Percentiles rank a stretch among this genome's conserved stretches.
phyloP scores from a whole-genome alignment of 768 basidiomycete genomes.

The Sporobolomyces phaffii region DNA sequence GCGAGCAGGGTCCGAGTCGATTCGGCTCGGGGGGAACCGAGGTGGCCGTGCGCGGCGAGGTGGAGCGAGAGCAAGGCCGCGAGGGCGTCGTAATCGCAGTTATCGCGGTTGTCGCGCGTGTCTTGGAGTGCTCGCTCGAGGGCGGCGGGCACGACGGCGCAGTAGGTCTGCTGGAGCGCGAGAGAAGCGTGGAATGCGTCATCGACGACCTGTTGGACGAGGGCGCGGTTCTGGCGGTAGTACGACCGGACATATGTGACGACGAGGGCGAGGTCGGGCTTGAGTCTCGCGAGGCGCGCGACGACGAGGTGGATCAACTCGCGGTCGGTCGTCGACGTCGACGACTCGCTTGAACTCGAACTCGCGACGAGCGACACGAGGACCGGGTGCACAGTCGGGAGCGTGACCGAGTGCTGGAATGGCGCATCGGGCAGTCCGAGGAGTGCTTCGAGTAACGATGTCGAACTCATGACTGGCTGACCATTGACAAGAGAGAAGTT shows the following conservation, averaged over 20 bases:
- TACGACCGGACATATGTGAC: slow-evolving; percentile 17
- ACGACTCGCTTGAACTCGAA: no score
- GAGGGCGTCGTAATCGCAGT: background rate
- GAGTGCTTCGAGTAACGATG: background rate
- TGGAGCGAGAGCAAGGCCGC: background rate
- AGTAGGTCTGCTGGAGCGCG: background rate
- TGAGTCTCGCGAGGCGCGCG: background rate
- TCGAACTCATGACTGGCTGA: background rate
- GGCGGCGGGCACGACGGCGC: background rate
- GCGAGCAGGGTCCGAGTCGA: background rate
- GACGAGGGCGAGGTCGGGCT: slow-evolving; percentile 12
- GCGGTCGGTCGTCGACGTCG: background rate
- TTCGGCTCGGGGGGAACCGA: background rate
- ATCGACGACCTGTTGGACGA: background rate
- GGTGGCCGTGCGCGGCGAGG: background rate
- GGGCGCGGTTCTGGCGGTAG: background rate
- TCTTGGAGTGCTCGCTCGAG: background rate
- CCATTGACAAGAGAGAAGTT: background rate
- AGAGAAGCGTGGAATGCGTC: slow-evolving; percentile 11
- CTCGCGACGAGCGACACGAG: background rate
- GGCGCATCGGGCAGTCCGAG: background rate
- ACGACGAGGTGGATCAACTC: slow-evolving; percentile 16
- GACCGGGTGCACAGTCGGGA: background rate
- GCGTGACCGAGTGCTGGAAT: background rate
- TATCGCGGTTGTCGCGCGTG: background rate